These are phyloP conservation scores for Hippophae tibetana DNA, from an alignment of 306 rosid genomes.

Conservation along the genomic window DNA sequence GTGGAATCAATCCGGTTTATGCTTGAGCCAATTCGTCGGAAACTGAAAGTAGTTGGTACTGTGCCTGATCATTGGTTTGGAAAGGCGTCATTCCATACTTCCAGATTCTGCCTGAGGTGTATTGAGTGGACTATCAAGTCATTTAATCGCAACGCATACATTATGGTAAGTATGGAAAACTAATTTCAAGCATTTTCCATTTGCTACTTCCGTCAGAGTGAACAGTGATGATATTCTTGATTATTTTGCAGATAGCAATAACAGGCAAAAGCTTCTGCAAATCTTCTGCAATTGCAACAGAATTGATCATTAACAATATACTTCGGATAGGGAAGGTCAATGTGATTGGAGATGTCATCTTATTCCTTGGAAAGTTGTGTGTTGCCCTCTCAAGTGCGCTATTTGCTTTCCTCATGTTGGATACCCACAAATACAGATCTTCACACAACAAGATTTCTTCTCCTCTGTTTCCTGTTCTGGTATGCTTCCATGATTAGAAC, in stretches of 20 bases:
- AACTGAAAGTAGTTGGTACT: constrained; percentile 51
- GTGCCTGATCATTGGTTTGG: constrained; percentile 54
- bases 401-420: constrained; percentile 93
- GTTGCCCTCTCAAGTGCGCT: constrained; percentile 86
- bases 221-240: constrained; percentile 9
- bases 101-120: constrained; percentile 52
- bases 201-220: constrained; percentile 7
- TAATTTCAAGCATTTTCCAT: not conserved
- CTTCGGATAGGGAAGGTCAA: constrained; percentile 86
- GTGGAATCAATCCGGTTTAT: constrained; percentile 84
- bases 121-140: constrained; percentile 89
- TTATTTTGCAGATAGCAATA: constrained; percentile 64
- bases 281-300: constrained; percentile 76
- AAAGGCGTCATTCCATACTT: constrained; percentile 45
- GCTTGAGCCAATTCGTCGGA: constrained; percentile 86
- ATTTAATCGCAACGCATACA: constrained; percentile 88
- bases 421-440: constrained; percentile 62
- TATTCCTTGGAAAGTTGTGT: constrained; percentile 89
- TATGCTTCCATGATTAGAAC: constrained; percentile 27
- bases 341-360: constrained; percentile 88
- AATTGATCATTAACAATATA: constrained; percentile 75
- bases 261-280: constrained; percentile 82
- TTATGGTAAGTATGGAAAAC: constrained; percentile 53
- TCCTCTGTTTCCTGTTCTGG: constrained; percentile 92
- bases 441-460: constrained; percentile 86